phyloP scores from a whole-genome alignment of 2,329 filamentous ascomycete genomes.

The Sporothrix brasiliensis region DNA sequence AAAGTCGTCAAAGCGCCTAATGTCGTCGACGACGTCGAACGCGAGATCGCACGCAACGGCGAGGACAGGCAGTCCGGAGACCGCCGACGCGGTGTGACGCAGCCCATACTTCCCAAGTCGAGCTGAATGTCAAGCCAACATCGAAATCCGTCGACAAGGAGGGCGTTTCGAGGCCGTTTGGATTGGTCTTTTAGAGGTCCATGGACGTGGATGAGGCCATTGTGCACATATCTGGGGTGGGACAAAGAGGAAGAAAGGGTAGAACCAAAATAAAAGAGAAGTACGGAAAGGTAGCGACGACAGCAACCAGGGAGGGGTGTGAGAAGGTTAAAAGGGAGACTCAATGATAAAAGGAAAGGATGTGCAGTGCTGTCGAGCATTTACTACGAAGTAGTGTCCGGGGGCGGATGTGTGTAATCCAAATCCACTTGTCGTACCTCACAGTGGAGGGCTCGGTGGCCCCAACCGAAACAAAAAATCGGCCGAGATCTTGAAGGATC shows the following conservation, averaged over 20 bases:
- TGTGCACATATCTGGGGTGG: not conserved
- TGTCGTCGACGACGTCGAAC: constrained; percentile 22
- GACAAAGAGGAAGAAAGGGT: not conserved
- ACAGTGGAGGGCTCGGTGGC: constrained; percentile 16
- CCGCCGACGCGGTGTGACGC: not conserved
- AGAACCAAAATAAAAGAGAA: constrained; percentile 1
- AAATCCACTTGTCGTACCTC: not conserved
- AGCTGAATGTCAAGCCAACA: not conserved
- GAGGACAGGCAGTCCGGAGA: not conserved
- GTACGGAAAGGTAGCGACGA: not conserved
- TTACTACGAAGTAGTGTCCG: not conserved
- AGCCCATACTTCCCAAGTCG: constrained; percentile 4
- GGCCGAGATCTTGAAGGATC: constrained; percentile 27
- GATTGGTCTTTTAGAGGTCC: not conserved
- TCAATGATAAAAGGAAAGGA: constrained; percentile 23
- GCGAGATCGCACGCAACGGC: not conserved
- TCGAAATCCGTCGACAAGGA: not conserved
- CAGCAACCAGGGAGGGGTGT: constrained; percentile 12
- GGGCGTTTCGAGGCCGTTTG: not conserved
- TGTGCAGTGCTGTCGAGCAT: constrained; percentile 13
- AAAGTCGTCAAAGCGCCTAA: constrained; percentile 1
- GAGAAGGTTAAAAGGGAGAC: constrained; percentile 23
- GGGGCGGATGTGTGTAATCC: constrained; percentile 15
- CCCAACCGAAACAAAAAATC: constrained; percentile 28
- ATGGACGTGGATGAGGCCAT: constrained; percentile 9